Evolutionary conservation across 306 rosid species (phyloP).

Genomic region (Castanea sativa): DNA sequence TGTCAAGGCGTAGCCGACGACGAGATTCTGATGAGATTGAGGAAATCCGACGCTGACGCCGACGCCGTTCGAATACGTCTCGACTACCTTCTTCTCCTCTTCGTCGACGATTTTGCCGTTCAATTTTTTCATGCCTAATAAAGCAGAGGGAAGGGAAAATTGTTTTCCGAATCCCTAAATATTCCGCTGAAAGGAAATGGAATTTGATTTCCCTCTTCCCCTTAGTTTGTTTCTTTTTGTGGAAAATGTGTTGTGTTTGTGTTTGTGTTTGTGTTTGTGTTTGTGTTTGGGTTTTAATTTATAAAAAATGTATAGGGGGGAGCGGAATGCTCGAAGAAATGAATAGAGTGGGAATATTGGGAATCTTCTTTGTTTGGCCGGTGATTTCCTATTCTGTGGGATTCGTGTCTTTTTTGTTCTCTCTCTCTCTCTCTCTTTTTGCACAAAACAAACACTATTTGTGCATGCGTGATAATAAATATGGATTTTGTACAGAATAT

Average conservation of each 20-base stretch:
- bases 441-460: background rate
- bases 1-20: constrained; percentile 8
- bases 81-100: background rate
- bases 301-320: too few relatives aligned
- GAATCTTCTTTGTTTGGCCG: too few relatives aligned
- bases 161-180: background rate
- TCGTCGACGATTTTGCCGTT: background rate
- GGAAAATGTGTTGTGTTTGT: too few relatives aligned
- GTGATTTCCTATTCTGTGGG: too few relatives aligned
- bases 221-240: too few relatives aligned
- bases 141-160: background rate
- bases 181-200: background rate
- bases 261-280: too few relatives aligned
- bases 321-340: too few relatives aligned
- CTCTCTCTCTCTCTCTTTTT: background rate
- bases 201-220: too few relatives aligned
- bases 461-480: too few relatives aligned
- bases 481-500: background rate
- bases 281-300: too few relatives aligned
- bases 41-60: background rate
- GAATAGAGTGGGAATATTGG: too few relatives aligned
- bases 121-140: constrained; percentile 3
- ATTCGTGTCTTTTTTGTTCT: background rate
- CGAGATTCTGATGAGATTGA: background rate
- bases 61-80: background rate